phyloP scores from a whole-genome alignment of 768 basidiomycete genomes.

The Phaeolepiota aurea region DNA sequence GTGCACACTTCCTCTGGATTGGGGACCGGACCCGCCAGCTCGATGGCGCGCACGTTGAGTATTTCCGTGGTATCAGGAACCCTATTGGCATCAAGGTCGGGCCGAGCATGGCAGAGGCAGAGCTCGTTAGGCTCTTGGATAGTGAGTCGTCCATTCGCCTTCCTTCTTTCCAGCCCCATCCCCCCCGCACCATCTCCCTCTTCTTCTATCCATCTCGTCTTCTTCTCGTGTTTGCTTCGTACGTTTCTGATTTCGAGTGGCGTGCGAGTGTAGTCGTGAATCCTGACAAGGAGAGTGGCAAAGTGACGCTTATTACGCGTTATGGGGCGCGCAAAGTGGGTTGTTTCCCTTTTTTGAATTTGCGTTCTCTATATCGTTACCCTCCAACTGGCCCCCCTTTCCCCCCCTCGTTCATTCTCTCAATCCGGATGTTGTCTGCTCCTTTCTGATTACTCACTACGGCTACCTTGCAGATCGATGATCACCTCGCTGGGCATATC shows the following conservation, averaged over 20 bases:
- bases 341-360: background rate
- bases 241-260: conserved; percentile 3
- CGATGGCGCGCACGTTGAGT: conserved; percentile 91
- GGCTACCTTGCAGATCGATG: conserved; percentile 45
- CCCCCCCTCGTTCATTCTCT: too few relatives aligned
- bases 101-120: conserved; percentile 73
- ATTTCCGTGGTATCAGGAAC: conserved; percentile 87
- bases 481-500: conserved; percentile 75
- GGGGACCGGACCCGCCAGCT: conserved; percentile 93
- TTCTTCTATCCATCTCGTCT: conserved; percentile 2
- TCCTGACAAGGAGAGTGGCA: conserved; percentile 71
- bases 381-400: background rate
- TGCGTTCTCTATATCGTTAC: background rate
- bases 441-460: too few relatives aligned
- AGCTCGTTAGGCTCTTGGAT: conserved; percentile 69
- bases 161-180: background rate
- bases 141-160: too few relatives aligned
- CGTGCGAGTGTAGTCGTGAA: conserved; percentile 61
- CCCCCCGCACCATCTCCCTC: too few relatives aligned
- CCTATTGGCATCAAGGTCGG: conserved; percentile 97
- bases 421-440: too few relatives aligned
- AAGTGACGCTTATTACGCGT: conserved; percentile 85
- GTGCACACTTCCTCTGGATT: conserved; percentile 95
- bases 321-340: conserved; percentile 84
- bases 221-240: conserved; percentile 1